Base-by-base conservation (phyloP, 108 stramenopile species). In the Aurantiochytrium sp. region DNA sequence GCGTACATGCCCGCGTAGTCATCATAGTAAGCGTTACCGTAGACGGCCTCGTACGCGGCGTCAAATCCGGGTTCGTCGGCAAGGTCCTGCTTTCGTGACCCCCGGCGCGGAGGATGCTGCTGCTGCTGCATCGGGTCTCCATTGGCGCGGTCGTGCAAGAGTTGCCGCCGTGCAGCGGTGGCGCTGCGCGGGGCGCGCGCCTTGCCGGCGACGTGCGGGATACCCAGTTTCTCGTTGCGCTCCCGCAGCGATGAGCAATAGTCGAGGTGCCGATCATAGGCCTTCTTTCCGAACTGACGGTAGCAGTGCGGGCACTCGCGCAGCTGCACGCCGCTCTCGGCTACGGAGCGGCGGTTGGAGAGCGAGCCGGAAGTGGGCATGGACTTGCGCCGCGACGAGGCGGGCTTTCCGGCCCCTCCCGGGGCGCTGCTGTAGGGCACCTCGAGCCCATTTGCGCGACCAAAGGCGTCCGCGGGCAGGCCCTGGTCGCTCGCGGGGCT, bases 281-380 rank as follows among this genome's bases (percentile, higher is more conserved):
- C 73, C 24, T 81, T 81, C 24, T 81, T 81, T 6, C 73, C 73
- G 24, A 81, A 81, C 42, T 81, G 39, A 21, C 73, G 73, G 39
- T 48, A 41, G 45, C 73, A 81, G 30, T 81, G 73, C 6, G 73
- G 73, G 2, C 73, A 81, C 2, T 41, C 42, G 24, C 30, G 42
- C 39, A 81, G 1, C 24, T 81, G 15, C 15, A 81, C 73, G 30
- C 73, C 73, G 39, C 45, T 81, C 45, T 81, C 73, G 6, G 73
- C 73, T 19, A 81, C 73, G 21, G 73, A 81, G 8, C 39, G 39
- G 17, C 73, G 39, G 0, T 24, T 27, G 53, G 17, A 19, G 17
- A 54, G 53, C 53, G 53, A 54, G 53, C 12, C 53, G 21, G 17
- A 19, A 8, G 59, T 34, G 59, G 59, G 59, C 59, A 65, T 34